These are phyloP conservation scores for Leptographium wingfieldii DNA, from an alignment of 2,329 filamentous ascomycete genomes.

Conservation along the genomic window DNA sequence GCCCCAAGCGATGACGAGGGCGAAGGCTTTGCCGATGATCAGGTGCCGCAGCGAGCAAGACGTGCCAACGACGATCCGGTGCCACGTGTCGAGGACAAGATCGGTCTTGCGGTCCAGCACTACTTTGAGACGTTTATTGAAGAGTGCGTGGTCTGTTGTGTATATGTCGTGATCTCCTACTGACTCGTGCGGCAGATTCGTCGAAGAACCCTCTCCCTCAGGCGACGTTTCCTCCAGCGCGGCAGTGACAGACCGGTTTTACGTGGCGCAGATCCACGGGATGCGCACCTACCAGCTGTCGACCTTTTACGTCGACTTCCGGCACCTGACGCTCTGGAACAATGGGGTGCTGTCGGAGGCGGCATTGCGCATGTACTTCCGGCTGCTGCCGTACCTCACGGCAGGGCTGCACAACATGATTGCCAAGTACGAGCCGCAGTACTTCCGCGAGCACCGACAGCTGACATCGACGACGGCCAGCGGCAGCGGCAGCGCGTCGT, in stretches of 20 bases:
- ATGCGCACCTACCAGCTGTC: conserved; percentile 65
- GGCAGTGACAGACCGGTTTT: conserved; percentile 62
- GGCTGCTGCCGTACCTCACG: conserved; percentile 84
- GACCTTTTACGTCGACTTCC: conserved; percentile 78
- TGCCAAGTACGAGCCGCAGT: conserved; percentile 84
- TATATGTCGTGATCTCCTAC: not conserved
- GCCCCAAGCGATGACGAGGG: conserved; percentile 47
- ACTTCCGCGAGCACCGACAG: conserved; percentile 86
- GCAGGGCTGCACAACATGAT: conserved; percentile 85
- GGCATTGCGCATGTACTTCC: conserved; percentile 84
- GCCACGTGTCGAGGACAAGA: conserved; percentile 61
- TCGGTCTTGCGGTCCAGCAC: conserved; percentile 61
- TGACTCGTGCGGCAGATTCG: conserved; percentile 34
- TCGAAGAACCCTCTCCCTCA: conserved; percentile 55
- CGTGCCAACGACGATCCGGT: conserved; percentile 38
- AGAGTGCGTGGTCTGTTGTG: conserved; percentile 35
- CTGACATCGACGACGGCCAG: conserved; percentile 40
- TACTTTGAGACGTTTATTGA: conserved; percentile 74
- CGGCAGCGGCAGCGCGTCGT: conserved; percentile 28
- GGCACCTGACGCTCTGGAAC: conserved; percentile 65
- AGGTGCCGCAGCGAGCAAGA: conserved; percentile 40
- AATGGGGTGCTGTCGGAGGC: conserved; percentile 75
- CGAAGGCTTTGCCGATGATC: conserved; percentile 52
- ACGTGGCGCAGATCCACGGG: conserved; percentile 70
- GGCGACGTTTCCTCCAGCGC: conserved; percentile 55